Base-by-base conservation (phyloP, 106 monocot genomes). In the Dendrobium huoshanense region DNA sequence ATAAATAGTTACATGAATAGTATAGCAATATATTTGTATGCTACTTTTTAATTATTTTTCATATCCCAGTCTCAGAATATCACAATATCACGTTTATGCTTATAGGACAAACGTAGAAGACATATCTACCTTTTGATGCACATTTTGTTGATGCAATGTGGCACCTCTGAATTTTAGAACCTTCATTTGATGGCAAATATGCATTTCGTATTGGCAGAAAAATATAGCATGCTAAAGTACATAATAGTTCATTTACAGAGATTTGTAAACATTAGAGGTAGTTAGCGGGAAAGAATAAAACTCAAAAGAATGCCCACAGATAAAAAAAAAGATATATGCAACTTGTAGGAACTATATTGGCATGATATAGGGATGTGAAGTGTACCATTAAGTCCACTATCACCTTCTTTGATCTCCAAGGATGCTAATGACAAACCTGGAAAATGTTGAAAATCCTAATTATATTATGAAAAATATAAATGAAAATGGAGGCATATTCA, bases 361-460 rank as follows among this genome's bases (percentile, higher is more conserved):
- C 6, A 75, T 22, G 43, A 20, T 15, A 44, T 20, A 75, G 51
- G 6, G 25, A 49, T 24, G n/a, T 4, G 19, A 27, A 76, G 45
- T 84, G 67, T 89, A 90, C 90, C 90, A 80, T 77, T 75, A 8
- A 83, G 75, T 86, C 85, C 89, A 78, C 67, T 47, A 84, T 79
- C 92, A 73, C 83, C 42, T 83, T 88, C 91, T 58, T 84, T 75
- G 15, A 93, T 93, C 81, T 96, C 96, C 85, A 96, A 85, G 9
- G 93, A 93, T 41, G 96, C 93, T 44, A 91, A 91, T 20, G 96
- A 96, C 55, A 96, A 86, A 85, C 96, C 95, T 92, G 84, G 24
- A 80, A 74, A 29, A 81, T 11, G 24, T 8, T 74, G 41, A 43
- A 42, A 41, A 22, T 2, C 43, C 43, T 74, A 2, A 74, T 44